phyloP scores from a whole-genome alignment of 805 yeast species.

The Cyberlindnera nakhonratchasimensis region DNA sequence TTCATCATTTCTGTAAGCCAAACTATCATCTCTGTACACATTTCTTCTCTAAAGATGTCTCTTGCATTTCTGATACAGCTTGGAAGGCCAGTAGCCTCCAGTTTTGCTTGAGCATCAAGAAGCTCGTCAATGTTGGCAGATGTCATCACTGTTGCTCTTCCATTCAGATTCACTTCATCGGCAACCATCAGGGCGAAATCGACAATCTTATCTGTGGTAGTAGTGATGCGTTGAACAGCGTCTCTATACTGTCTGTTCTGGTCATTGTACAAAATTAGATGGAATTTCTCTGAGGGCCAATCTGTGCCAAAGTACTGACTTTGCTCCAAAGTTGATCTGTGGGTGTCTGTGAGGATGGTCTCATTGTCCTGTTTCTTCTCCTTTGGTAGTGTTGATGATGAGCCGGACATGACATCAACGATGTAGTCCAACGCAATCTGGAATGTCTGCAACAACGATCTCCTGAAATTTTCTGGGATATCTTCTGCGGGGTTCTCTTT shows the following conservation, averaged over 20 bases:
- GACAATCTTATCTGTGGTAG: constrained; percentile 58
- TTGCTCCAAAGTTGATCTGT: constrained; percentile 34
- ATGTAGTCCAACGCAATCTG: constrained; percentile 53
- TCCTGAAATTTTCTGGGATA: constrained; percentile 43
- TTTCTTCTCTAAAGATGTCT: constrained; percentile 75
- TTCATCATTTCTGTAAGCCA: constrained; percentile 62
- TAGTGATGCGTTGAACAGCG: constrained; percentile 60
- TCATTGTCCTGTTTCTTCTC: constrained; percentile 26
- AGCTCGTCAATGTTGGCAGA: constrained; percentile 50
- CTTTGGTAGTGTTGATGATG: constrained; percentile 25
- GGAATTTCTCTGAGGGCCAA: constrained; percentile 44
- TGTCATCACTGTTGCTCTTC: constrained; percentile 65
- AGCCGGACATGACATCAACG: constrained; percentile 54
- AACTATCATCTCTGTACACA: constrained; percentile 66
- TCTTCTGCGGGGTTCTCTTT: constrained; percentile 24
- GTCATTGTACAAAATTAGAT: constrained; percentile 68
- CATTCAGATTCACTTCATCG: constrained; percentile 54
- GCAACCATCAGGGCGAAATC: constrained; percentile 75
- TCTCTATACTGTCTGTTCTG: constrained; percentile 73
- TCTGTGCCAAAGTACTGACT: constrained; percentile 43
- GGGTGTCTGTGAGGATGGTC: constrained; percentile 31
- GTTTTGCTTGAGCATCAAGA: constrained; percentile 48
- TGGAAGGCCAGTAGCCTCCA: constrained; percentile 62
- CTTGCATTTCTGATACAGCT: constrained; percentile 63
- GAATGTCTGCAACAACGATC: constrained; percentile 39